A percentile compares a stretch with the other conserved stretches of the same genome.
These are phyloP conservation scores for Russula sp. DNA, from an alignment of 768 basidiomycete species.

Conservation along the genomic window DNA sequence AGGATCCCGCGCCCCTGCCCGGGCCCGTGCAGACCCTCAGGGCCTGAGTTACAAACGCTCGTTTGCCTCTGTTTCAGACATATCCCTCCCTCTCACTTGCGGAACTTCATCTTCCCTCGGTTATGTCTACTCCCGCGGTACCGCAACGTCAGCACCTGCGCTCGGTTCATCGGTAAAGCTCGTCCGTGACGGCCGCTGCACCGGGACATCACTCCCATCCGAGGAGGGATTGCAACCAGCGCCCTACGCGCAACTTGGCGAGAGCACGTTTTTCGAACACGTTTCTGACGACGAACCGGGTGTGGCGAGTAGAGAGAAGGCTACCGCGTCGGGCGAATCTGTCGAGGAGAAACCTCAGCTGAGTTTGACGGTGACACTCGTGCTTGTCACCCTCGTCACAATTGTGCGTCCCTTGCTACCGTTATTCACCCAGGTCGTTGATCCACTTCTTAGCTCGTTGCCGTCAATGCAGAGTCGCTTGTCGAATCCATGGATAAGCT, in stretches of 20 bases:
- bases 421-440: not conserved
- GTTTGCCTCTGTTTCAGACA: slow-evolving; percentile 17
- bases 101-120: slow-evolving; percentile 13
- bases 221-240: slow-evolving; percentile 11
- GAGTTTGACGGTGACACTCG: slow-evolving; percentile 20
- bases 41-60: not conserved
- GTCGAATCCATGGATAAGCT: slow-evolving; percentile 83
- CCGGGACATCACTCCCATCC: slow-evolving; percentile 19
- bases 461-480: slow-evolving; percentile 63
- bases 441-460: slow-evolving; percentile 38
- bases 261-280: slow-evolving; percentile 5
- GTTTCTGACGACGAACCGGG: slow-evolving; percentile 6
- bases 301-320: not conserved
- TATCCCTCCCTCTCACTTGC: slow-evolving; percentile 11
- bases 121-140: slow-evolving; percentile 16
- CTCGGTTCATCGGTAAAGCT: slow-evolving; percentile 23
- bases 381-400: slow-evolving; percentile 14
- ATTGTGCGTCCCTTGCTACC: slow-evolving; percentile 12
- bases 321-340: not conserved
- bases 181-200: slow-evolving; percentile 20
- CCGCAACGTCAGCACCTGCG: slow-evolving; percentile 14
- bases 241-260: not conserved
- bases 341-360: slow-evolving; percentile 16
- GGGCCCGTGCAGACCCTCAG: not conserved
- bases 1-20: not conserved